These are phyloP conservation scores for Pelargonium australe DNA, from an alignment of 441 rosid species.

Conservation along the genomic window DNA sequence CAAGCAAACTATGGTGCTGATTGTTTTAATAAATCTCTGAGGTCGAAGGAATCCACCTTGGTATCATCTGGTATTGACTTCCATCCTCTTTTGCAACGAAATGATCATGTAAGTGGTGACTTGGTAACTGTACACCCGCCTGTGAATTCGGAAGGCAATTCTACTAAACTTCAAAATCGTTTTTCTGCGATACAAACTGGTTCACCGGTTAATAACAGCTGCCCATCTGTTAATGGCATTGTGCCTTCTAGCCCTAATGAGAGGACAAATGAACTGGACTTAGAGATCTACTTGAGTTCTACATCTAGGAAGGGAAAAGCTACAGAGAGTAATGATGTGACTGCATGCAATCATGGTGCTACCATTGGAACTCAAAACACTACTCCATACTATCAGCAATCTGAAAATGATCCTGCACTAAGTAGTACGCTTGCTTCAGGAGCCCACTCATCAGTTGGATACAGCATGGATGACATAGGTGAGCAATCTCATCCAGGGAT, in stretches of 20 bases:
- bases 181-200: slow-evolving; percentile 31
- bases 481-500: slow-evolving; percentile 70
- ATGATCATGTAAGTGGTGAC: slow-evolving; percentile 36
- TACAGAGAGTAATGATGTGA: slow-evolving; percentile 25
- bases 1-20: slow-evolving; percentile 35
- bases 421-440: slow-evolving; percentile 26
- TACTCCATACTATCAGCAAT: slow-evolving; percentile 19
- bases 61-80: slow-evolving; percentile 52
- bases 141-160: slow-evolving; percentile 33
- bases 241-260: slow-evolving; percentile 32
- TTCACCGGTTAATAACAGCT: slow-evolving; percentile 22
- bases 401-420: slow-evolving; percentile 18
- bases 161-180: slow-evolving; percentile 33
- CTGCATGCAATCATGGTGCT: slow-evolving; percentile 24
- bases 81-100: slow-evolving; percentile 83
- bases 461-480: slow-evolving; percentile 34
- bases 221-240: slow-evolving; percentile 25
- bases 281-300: slow-evolving; percentile 74
- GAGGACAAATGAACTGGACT: slow-evolving; percentile 48
- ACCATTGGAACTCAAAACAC: slow-evolving; percentile 28
- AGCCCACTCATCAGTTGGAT: slow-evolving; percentile 27
- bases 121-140: slow-evolving; percentile 24
- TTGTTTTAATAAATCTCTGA: slow-evolving; percentile 32
- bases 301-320: slow-evolving; percentile 36
- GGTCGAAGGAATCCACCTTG: slow-evolving; percentile 39